Evolutionary conservation across 352 stramenopile species (phyloP).

Genomic region (Globisporangium lucens): DNA sequence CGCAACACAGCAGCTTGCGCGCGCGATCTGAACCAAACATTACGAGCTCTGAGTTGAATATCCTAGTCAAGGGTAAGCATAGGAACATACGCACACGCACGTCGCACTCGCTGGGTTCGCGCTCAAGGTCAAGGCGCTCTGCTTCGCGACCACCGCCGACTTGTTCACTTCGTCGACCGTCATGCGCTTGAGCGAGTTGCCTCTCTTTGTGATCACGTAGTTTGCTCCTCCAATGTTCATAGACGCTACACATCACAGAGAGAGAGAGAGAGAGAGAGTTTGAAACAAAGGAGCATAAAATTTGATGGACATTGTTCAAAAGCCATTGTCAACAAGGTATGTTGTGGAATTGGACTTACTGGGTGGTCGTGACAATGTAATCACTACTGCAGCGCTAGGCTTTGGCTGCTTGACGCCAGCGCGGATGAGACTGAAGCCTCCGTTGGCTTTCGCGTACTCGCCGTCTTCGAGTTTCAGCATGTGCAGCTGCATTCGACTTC

Average conservation of each 20-base stretch:
- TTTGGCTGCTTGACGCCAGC: slow-evolving; percentile 42
- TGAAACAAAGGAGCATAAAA: too few species aligned
- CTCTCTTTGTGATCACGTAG: slow-evolving; percentile 39
- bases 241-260: slow-evolving; percentile 25
- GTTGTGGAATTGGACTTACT: slow-evolving; percentile 4
- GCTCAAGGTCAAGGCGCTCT: background rate
- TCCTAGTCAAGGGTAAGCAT: background rate
- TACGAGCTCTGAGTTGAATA: background rate
- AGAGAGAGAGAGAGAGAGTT: slow-evolving; percentile 3
- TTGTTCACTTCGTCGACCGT: slow-evolving; percentile 24
- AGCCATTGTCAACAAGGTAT: background rate
- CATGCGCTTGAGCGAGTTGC: slow-evolving; percentile 43
- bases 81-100: slow-evolving; percentile 20
- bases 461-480: slow-evolving; percentile 60
- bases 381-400: background rate
- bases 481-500: slow-evolving; percentile 49
- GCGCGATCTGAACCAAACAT: slow-evolving; percentile 20
- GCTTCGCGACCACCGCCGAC: slow-evolving; percentile 7
- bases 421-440: slow-evolving; percentile 69
- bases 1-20: slow-evolving; percentile 53
- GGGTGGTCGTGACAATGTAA: background rate
- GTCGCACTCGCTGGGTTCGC: slow-evolving; percentile 21
- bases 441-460: slow-evolving; percentile 70
- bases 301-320: background rate
- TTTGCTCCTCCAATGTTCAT: slow-evolving; percentile 44